A percentile compares a stretch with the other conserved stretches of the same genome.
Evolutionary conservation across 352 stramenopile genomes (phyloP).

Genomic region (Phytopythium helicoides): DNA sequence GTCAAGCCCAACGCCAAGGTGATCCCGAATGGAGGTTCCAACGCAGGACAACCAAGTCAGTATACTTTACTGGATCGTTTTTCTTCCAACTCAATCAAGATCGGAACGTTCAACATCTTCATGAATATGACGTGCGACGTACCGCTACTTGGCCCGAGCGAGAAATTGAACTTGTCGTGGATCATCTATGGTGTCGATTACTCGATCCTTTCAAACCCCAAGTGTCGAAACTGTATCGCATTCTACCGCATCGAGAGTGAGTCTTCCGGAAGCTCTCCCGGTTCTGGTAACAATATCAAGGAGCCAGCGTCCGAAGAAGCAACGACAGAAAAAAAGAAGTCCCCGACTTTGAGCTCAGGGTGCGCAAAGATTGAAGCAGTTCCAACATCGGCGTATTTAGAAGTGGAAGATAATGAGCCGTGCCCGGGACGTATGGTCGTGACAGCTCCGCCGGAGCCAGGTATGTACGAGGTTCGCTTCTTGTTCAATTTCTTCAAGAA

Average conservation of each 20-base stretch:
- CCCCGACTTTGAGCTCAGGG: background rate
- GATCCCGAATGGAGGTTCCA: background rate
- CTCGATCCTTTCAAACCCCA: constrained; percentile 40
- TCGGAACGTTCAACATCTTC: constrained; percentile 63
- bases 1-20: constrained; percentile 18
- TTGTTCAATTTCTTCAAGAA: constrained; percentile 69
- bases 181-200: constrained; percentile 57
- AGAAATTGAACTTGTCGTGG: constrained; percentile 48
- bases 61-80: constrained; percentile 55
- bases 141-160: constrained; percentile 36
- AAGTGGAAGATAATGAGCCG: constrained; percentile 29
- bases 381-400: constrained; percentile 45
- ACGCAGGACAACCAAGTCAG: constrained; percentile 8
- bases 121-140: constrained; percentile 59
- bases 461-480: constrained; percentile 63
- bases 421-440: constrained; percentile 47
- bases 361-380: constrained; percentile 51
- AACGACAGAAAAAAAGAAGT: background rate
- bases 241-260: constrained; percentile 50
- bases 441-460: constrained; percentile 37
- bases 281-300: too few relatives aligned
- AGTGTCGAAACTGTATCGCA: constrained; percentile 49
- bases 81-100: constrained; percentile 45
- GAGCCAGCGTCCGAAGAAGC: too few relatives aligned
- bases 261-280: too few relatives aligned